Base-by-base conservation (phyloP, 768 basidiomycete species). In the Amylocystis lapponica region DNA sequence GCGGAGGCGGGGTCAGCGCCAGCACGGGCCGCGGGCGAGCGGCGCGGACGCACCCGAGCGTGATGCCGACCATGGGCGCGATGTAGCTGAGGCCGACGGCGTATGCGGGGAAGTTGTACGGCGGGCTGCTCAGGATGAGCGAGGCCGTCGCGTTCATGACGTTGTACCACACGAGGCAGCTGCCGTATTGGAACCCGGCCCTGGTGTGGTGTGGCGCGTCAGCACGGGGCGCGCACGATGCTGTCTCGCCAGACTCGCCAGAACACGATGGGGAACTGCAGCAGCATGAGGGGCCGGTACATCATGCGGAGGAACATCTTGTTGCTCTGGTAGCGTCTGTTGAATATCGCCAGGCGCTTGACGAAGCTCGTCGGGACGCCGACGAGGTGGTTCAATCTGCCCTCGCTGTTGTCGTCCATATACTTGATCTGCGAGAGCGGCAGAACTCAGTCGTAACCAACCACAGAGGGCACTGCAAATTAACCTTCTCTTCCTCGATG, bases 51-150 rank as follows among this genome's bases (percentile, higher is more conserved):
- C n/a, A n/a, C n/a, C n/a, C n/a, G 21, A 48, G 14, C 16, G 21
- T 25, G n/a, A 20, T 54, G 23, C 54, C 54, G 30, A 56, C 39
- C 20, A 56, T 34, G 7, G 55, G 55, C 16, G 51, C 55, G 8
- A 53, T n/a, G 36, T 56, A 56, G 12, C 48, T 20, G 35, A 55
- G 29, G 12, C 55, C 55, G 14, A 56, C 55, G 17, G 38, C 49
- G 31, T 51, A 52, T n/a, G 55, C 48, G n/a, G 45, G 35, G 25
- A 56, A 56, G 27, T 56, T 50, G 34, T 56, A 56, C 3, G 55
- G 55, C 14, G 48, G 22, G n/a, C 27, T 30, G 14, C 55, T 53
- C 20, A 56, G 32, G 10, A 56, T 56, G 33, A 52, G 38, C 5
- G 54, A 56, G 20, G 39, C 48, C 1, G 54, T 56, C 23, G 50